Evolutionary conservation across 257 asterid species (phyloP).

Genomic region (Buddleja alternifolia): DNA sequence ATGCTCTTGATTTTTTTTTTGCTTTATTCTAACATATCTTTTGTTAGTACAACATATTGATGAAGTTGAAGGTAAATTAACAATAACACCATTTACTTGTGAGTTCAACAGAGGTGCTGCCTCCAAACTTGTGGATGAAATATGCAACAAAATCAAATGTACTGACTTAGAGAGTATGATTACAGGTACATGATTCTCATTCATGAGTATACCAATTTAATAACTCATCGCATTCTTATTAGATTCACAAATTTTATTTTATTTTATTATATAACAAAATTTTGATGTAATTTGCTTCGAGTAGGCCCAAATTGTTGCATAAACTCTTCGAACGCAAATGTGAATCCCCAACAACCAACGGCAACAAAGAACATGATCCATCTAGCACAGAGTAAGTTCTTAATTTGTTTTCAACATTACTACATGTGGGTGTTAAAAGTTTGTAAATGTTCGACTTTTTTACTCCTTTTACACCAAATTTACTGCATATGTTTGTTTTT

Average conservation of each 20-base stretch:
- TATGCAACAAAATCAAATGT: conserved; percentile 62
- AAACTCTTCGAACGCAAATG: conserved; percentile 52
- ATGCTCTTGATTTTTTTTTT: too few relatives aligned
- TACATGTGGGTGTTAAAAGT: too few relatives aligned
- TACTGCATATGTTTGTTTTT: too few relatives aligned
- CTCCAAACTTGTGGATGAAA: conserved; percentile 52
- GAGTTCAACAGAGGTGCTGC: conserved; percentile 49
- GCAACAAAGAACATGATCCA: conserved; percentile 80
- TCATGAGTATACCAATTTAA: not conserved
- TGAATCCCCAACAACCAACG: conserved; percentile 59
- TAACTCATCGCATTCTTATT: not conserved
- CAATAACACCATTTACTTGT: not conserved
- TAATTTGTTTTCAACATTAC: too few relatives aligned
- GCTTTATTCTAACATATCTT: too few relatives aligned
- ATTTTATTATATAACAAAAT: not conserved
- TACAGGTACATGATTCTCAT: conserved; percentile 44
- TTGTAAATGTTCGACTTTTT: not conserved
- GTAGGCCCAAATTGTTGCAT: conserved; percentile 75
- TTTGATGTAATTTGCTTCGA: not conserved
- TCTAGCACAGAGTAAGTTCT: conserved; percentile 66
- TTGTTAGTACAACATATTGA: not conserved
- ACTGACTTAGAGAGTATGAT: conserved; percentile 47
- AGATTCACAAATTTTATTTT: not conserved
- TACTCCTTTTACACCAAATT: not conserved
- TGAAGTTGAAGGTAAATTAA: not conserved